phyloP scores from a whole-genome alignment of 2,329 filamentous ascomycete species.

The Clonostachys chloroleuca region DNA sequence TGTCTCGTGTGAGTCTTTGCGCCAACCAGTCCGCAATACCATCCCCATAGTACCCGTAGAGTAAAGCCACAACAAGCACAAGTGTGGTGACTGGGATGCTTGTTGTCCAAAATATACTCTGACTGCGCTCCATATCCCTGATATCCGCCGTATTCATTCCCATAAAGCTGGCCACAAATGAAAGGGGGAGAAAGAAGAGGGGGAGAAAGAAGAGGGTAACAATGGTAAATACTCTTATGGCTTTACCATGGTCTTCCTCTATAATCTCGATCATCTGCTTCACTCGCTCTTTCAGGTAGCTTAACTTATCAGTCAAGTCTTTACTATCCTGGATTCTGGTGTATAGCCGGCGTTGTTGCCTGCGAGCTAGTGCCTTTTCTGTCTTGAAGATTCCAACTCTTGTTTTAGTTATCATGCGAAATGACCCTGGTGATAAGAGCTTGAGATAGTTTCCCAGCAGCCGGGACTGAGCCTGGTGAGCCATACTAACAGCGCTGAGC shows the following conservation, averaged over 20 bases:
- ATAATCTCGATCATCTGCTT: constrained; percentile 10
- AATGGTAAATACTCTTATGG: constrained; percentile 26
- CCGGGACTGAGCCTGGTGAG: constrained; percentile 3
- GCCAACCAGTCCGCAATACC: too few relatives aligned
- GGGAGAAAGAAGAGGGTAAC: constrained; percentile 6
- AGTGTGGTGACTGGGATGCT: constrained; percentile 36
- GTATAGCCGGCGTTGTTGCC: background rate
- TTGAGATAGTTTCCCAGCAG: background rate
- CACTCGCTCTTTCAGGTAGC: constrained; percentile 9
- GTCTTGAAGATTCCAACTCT: constrained; percentile 1
- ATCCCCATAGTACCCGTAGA: background rate
- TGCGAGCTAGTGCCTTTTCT: background rate
- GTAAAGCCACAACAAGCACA: constrained; percentile 22
- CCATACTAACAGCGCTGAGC: constrained; percentile 5
- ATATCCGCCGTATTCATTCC: constrained; percentile 50
- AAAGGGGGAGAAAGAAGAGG: constrained; percentile 5
- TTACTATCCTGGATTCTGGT: background rate
- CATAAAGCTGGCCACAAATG: constrained; percentile 31
- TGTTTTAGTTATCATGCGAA: background rate
- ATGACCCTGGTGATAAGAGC: constrained; percentile 1
- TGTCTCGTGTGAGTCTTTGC: too few relatives aligned
- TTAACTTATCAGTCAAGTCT: background rate
- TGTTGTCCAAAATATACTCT: constrained; percentile 45
- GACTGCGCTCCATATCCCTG: constrained; percentile 38
- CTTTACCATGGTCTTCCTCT: constrained; percentile 16